These are phyloP conservation scores for Tetrastigma voinierianum DNA, from an alignment of 164 flowering plant genomes.

Conservation along the genomic window DNA sequence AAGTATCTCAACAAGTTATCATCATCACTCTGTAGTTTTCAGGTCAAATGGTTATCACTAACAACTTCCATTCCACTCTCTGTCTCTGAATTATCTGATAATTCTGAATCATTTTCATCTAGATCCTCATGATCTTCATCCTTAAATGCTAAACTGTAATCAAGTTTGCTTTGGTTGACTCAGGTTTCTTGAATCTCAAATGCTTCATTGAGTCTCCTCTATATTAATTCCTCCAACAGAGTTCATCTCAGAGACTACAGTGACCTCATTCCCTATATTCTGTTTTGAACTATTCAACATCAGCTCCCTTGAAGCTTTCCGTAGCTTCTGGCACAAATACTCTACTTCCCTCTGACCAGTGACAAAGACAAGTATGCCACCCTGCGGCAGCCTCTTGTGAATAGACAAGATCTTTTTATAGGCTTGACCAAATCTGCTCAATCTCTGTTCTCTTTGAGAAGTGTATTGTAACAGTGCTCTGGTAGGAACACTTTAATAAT, in stretches of 20 bases:
- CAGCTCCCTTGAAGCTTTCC: constrained; percentile 63
- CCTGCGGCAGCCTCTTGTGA: constrained; percentile 86
- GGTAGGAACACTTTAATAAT: constrained; percentile 81
- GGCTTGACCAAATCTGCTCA: constrained; percentile 94
- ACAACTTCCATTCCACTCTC: constrained; percentile 63
- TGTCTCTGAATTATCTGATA: constrained; percentile 37
- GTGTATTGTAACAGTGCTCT: constrained; percentile 83
- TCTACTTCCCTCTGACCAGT: constrained; percentile 99
- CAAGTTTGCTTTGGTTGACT: constrained; percentile 35
- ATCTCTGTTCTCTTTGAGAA: constrained; percentile 84
- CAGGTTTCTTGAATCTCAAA: constrained; percentile 42
- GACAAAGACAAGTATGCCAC: constrained; percentile 93
- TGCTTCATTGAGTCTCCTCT: constrained; percentile 77
- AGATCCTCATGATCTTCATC: constrained; percentile 41
- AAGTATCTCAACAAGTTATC: constrained; percentile 25
- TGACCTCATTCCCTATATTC: constrained; percentile 22
- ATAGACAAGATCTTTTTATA: constrained; percentile 81
- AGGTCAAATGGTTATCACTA: constrained; percentile 26
- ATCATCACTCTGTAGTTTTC: constrained; percentile 22
- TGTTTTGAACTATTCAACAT: constrained; percentile 16
- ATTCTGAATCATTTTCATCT: constrained; percentile 44
- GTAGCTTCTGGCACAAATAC: constrained; percentile 65
- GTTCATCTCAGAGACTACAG: constrained; percentile 22
- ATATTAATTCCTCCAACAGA: constrained; percentile 39
- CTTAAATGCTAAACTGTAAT: no score